Evolutionary conservation across 352 stramenopile species (phyloP).

Genomic region (Phytophthora cajani): DNA sequence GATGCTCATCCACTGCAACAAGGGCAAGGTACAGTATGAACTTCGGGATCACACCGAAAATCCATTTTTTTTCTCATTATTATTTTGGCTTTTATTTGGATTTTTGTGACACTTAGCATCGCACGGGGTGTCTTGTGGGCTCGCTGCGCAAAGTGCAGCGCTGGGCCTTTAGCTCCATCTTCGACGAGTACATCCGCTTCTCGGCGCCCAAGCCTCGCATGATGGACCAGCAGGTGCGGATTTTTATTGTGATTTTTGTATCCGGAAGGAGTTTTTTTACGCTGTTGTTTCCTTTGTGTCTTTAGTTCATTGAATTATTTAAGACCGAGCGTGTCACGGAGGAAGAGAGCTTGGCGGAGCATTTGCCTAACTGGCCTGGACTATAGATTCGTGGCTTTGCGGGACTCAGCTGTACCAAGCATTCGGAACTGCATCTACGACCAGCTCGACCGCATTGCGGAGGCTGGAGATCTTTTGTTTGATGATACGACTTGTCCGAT

Average conservation of each 20-base stretch:
- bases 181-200: conserved; percentile 89
- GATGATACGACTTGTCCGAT: neutral
- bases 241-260: neutral
- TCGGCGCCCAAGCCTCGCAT: conserved; percentile 86
- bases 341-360: conserved; percentile 50
- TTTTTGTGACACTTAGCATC: conserved; percentile 50
- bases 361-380: conserved; percentile 73
- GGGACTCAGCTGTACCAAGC: neutral
- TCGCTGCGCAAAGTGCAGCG: conserved; percentile 83
- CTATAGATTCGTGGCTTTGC: conserved; percentile 27
- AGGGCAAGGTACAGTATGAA: conserved; percentile 69
- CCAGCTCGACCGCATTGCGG: neutral
- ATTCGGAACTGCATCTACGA: neutral
- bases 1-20: conserved; percentile 91
- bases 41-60: neutral
- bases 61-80: neutral
- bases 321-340: conserved; percentile 77
- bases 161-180: conserved; percentile 86
- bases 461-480: neutral
- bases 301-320: conserved; percentile 82
- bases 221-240: conserved; percentile 84
- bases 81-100: neutral
- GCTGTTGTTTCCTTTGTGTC: no score
- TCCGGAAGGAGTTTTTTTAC: no score
- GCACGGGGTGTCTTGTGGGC: conserved; percentile 80